phyloP scores from a whole-genome alignment of 2,329 filamentous ascomycete species.

The Epichloe scottii region DNA sequence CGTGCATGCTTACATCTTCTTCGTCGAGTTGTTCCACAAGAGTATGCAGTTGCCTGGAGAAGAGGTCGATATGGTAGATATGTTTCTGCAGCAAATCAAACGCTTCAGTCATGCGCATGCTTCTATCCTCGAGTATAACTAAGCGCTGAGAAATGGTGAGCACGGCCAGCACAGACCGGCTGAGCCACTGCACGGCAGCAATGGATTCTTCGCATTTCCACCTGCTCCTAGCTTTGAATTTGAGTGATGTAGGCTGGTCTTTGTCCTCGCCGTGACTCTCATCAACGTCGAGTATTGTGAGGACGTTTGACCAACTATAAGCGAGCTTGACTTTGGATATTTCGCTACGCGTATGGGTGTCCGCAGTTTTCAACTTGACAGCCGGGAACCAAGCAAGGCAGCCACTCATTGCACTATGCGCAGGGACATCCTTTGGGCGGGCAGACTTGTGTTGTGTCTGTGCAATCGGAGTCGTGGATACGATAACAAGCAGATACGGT shows the following conservation, averaged over 20 bases:
- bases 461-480: constrained; percentile 90
- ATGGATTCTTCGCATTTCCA: constrained; percentile 95
- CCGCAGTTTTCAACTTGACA: constrained; percentile 73
- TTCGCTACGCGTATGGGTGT: constrained; percentile 52
- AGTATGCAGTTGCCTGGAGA: constrained; percentile 72
- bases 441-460: constrained; percentile 93
- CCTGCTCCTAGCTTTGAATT: constrained; percentile 70
- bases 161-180: constrained; percentile 79
- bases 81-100: constrained; percentile 87
- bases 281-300: constrained; percentile 83
- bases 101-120: constrained; percentile 82
- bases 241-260: constrained; percentile 65
- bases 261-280: constrained; percentile 55
- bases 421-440: constrained; percentile 78
- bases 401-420: constrained; percentile 84
- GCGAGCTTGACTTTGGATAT: constrained; percentile 77
- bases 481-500: constrained; percentile 88
- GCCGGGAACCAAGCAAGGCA: constrained; percentile 96
- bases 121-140: constrained; percentile 81
- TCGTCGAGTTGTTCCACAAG: constrained; percentile 85
- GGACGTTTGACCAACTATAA: constrained; percentile 97
- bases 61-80: constrained; percentile 83
- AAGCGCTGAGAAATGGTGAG: constrained; percentile 90
- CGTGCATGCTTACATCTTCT: constrained; percentile 79
- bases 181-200: constrained; percentile 93